A percentile compares a stretch with the other conserved stretches of the same genome.
Evolutionary conservation across 139 green algal genomes (phyloP).

Genomic region (Asterochloris sp.): DNA sequence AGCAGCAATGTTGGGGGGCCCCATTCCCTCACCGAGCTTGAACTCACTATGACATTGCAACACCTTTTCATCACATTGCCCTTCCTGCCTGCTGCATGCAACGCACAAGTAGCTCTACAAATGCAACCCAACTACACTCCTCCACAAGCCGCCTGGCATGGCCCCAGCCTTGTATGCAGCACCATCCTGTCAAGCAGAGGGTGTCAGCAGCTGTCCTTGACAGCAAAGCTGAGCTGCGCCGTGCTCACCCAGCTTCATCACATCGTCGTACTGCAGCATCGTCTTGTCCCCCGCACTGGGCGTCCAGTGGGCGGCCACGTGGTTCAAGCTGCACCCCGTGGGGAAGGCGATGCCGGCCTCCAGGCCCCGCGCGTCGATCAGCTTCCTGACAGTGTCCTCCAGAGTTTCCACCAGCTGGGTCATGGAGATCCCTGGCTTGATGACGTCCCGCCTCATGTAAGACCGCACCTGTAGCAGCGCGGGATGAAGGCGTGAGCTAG

Average conservation of each 20-base stretch:
- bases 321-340: constrained; percentile 94
- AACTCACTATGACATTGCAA: too few relatives aligned
- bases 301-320: constrained; percentile 97
- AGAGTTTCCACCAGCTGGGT: constrained; percentile 92
- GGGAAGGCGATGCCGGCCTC: constrained; percentile 90
- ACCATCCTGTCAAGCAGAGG: neutral
- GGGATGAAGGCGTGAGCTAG: too few relatives aligned
- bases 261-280: constrained; percentile 95
- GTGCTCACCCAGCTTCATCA: constrained; percentile 93
- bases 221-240: neutral
- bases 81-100: too few relatives aligned
- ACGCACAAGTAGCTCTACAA: too few relatives aligned
- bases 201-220: neutral
- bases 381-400: constrained; percentile 79
- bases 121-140: too few relatives aligned
- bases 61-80: too few relatives aligned
- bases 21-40: too few relatives aligned
- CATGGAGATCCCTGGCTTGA: constrained; percentile 91
- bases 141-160: neutral
- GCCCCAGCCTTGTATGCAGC: neutral
- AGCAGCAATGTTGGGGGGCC: too few relatives aligned
- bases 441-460: constrained; percentile 77
- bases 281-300: constrained; percentile 97
- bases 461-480: constrained; percentile 64
- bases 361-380: constrained; percentile 90